Evolutionary conservation across 257 asterid species (phyloP).

Genomic region (Scutellaria baicalensis): DNA sequence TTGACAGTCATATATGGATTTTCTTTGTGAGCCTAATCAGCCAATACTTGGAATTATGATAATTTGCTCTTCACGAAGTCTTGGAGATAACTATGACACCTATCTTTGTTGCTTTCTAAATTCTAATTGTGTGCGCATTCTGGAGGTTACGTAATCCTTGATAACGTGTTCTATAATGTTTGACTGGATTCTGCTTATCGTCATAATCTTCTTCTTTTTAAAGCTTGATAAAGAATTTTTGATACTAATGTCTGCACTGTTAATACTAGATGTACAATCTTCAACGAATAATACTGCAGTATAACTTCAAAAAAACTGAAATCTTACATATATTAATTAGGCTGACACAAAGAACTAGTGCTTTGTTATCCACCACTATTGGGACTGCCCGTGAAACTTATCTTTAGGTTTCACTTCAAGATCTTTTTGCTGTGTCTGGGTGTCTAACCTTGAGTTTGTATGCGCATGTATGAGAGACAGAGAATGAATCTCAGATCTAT

Average conservation of each 20-base stretch:
- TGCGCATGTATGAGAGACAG: not conserved
- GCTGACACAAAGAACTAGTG: not conserved
- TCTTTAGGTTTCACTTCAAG: not conserved
- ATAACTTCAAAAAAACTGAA: not conserved
- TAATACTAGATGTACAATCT: not conserved
- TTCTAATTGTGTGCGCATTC: not conserved
- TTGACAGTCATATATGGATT: not conserved
- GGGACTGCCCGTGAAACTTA: not conserved
- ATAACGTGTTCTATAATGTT: not conserved
- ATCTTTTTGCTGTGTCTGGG: not conserved
- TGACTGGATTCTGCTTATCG: not conserved
- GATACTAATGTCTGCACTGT: not conserved
- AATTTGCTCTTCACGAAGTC: not conserved
- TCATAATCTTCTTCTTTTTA: not conserved
- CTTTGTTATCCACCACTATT: not conserved
- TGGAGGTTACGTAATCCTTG: not conserved
- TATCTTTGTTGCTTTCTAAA: not conserved
- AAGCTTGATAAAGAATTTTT: not conserved
- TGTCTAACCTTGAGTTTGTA: not conserved
- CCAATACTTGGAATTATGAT: not conserved
- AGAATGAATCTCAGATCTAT: not conserved
- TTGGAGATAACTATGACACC: not conserved
- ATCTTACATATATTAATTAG: not conserved
- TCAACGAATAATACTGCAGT: not conserved
- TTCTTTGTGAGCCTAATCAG: not conserved